These are phyloP conservation scores for Clonostachys solani DNA, from an alignment of 2,329 filamentous ascomycete genomes.

Conservation along the genomic window DNA sequence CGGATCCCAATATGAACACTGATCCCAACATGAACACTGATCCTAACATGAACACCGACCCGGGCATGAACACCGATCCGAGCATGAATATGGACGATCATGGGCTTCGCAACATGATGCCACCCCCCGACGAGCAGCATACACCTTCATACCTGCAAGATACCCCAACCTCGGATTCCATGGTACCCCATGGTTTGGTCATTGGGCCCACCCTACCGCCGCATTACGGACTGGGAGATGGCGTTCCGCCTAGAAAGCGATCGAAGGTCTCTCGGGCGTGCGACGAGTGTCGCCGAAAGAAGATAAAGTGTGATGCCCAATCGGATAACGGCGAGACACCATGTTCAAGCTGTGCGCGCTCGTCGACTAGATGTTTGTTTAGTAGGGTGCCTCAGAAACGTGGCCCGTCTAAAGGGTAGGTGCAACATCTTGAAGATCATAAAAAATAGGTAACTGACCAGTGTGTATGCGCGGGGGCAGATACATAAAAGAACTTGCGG, in stretches of 20 bases:
- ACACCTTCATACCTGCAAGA: slow-evolving; percentile 29
- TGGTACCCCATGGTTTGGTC: slow-evolving; percentile 28
- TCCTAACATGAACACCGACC: slow-evolving; percentile 21
- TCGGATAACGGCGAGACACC: slow-evolving; percentile 69
- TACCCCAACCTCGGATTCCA: slow-evolving; percentile 24
- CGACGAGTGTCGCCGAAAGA: slow-evolving; percentile 85
- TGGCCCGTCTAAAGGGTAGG: slow-evolving; percentile 82
- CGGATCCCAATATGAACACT: too few species aligned
- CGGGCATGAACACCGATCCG: slow-evolving; percentile 22
- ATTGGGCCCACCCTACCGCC: slow-evolving; percentile 26
- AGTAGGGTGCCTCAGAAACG: slow-evolving; percentile 85
- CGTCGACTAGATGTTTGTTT: slow-evolving; percentile 75
- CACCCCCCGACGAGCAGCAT: slow-evolving; percentile 8
- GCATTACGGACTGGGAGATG: slow-evolving; percentile 44
- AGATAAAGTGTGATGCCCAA: slow-evolving; percentile 82
- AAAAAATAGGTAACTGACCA: slow-evolving; percentile 6
- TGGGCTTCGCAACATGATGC: slow-evolving; percentile 30
- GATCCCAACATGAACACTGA: too few species aligned
- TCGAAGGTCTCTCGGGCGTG: slow-evolving; percentile 86
- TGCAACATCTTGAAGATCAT: not conserved
- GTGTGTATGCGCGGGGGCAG: slow-evolving; percentile 28
- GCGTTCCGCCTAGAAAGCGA: slow-evolving; percentile 67
- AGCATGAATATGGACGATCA: slow-evolving; percentile 37
- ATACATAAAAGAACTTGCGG: slow-evolving; percentile 89
- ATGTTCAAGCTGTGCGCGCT: slow-evolving; percentile 78